phyloP scores from a whole-genome alignment of 345 rosid genomes.

The Clausena lansium region DNA sequence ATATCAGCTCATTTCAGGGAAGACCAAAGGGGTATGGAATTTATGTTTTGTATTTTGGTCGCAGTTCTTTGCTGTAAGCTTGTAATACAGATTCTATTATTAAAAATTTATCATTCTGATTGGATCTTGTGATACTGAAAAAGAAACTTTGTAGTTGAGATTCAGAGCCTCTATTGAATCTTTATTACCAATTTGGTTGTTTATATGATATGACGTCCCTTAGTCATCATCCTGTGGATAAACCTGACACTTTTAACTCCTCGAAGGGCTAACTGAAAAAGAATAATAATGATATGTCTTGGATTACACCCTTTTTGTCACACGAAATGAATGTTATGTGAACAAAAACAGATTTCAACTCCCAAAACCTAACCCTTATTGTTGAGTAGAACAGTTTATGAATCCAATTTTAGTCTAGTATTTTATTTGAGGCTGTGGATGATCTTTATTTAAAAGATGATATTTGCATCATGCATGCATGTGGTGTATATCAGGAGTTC shows the following conservation, averaged over 20 bases:
- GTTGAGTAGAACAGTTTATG: neutral
- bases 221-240: neutral
- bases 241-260: neutral
- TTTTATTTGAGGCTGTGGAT: neutral
- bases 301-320: neutral
- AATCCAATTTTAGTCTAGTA: neutral
- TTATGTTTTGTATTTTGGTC: slow-evolving; percentile 1
- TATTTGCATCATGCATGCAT: neutral
- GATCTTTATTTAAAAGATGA: neutral
- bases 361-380: neutral
- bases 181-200: neutral
- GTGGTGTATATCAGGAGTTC: neutral
- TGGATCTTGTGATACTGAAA: neutral
- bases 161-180: neutral
- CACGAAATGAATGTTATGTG: neutral
- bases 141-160: neutral
- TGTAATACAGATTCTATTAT: too few species aligned
- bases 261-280: neutral
- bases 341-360: neutral
- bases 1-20: slow-evolving; percentile 79
- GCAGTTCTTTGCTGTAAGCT: neutral
- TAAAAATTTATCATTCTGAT: neutral
- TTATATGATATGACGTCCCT: neutral
- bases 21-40: slow-evolving; percentile 68
- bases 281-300: neutral